phyloP scores from a whole-genome alignment of 2,329 filamentous ascomycete genomes.

The Talaromyces rugulosus region DNA sequence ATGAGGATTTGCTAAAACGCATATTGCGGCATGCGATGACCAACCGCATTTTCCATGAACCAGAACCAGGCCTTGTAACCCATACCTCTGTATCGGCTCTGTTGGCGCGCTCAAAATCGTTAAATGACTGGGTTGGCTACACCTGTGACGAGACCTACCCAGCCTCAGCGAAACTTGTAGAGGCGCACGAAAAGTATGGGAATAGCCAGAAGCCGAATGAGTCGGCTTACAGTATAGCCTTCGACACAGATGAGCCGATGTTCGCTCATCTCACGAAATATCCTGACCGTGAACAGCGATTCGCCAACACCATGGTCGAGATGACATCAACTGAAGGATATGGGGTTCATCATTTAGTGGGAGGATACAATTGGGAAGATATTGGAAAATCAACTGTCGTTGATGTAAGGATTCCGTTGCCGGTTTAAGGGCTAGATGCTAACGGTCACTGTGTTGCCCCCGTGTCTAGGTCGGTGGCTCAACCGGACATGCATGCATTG shows the following conservation, averaged over 20 bases:
- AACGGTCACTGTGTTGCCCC: too few species aligned
- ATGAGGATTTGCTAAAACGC: conserved; percentile 19
- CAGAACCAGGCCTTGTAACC: conserved; percentile 21
- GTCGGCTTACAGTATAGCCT: conserved; percentile 11
- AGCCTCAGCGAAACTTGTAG: conserved; percentile 15
- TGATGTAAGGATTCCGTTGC: conserved; percentile 12
- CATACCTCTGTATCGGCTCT: conserved; percentile 19
- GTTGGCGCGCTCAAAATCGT: conserved; percentile 5
- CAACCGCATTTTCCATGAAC: conserved; percentile 25
- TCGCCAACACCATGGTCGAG: conserved; percentile 15
- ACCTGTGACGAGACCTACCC: conserved; percentile 14
- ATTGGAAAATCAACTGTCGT: conserved; percentile 17
- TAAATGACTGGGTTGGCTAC: conserved; percentile 13
- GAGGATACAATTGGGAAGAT: conserved; percentile 17
- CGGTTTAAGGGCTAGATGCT: too few species aligned
- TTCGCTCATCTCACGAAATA: conserved; percentile 9
- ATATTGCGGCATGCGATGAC: conserved; percentile 26
- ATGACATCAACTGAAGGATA: conserved; percentile 16
- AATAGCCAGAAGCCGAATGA: conserved; percentile 10
- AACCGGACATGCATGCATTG: conserved; percentile 11
- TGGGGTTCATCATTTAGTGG: conserved; percentile 15
- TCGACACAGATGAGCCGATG: conserved; percentile 12
- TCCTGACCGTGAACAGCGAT: conserved; percentile 12
- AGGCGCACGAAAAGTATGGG: conserved; percentile 12
- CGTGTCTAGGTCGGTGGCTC: conserved; percentile 13